Evolutionary conservation across 768 basidiomycete species (phyloP).

Genomic region (Hypholoma sublateritium): DNA sequence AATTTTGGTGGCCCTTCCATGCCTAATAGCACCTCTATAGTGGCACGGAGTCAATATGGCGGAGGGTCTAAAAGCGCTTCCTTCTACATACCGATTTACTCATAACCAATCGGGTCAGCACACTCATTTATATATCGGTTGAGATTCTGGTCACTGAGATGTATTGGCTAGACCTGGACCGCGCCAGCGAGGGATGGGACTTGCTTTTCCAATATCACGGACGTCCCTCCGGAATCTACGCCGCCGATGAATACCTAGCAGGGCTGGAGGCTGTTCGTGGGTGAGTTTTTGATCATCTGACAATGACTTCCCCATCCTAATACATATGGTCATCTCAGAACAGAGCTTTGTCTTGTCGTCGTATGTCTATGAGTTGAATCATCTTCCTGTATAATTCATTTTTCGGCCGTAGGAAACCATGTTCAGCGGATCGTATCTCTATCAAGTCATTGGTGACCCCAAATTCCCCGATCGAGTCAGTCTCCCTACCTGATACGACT

Average conservation of each 20-base stretch:
- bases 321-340: slow-evolving; percentile 28
- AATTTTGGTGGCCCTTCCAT: background rate
- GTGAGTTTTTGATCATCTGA: slow-evolving; percentile 24
- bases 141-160: background rate
- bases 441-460: slow-evolving; percentile 55
- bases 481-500: background rate
- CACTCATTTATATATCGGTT: background rate
- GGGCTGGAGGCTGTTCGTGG: slow-evolving; percentile 55
- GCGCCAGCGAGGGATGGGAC: slow-evolving; percentile 53
- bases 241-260: slow-evolving; percentile 57
- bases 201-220: slow-evolving; percentile 59
- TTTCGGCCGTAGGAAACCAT: slow-evolving; percentile 48
- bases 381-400: background rate
- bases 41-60: slow-evolving; percentile 64
- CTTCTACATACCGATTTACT: slow-evolving; percentile 53
- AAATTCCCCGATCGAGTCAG: slow-evolving; percentile 49
- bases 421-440: slow-evolving; percentile 58
- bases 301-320: background rate
- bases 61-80: slow-evolving; percentile 55
- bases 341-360: slow-evolving; percentile 55
- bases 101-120: slow-evolving; percentile 52
- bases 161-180: slow-evolving; percentile 39
- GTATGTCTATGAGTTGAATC: slow-evolving; percentile 26
- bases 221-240: slow-evolving; percentile 53
- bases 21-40: slow-evolving; percentile 17